Percentiles rank a stretch among this genome's conserved stretches.
These are phyloP conservation scores for Cairneyella variabilis DNA, from an alignment of 495 filamentous ascomycete species.

Conservation along the genomic window DNA sequence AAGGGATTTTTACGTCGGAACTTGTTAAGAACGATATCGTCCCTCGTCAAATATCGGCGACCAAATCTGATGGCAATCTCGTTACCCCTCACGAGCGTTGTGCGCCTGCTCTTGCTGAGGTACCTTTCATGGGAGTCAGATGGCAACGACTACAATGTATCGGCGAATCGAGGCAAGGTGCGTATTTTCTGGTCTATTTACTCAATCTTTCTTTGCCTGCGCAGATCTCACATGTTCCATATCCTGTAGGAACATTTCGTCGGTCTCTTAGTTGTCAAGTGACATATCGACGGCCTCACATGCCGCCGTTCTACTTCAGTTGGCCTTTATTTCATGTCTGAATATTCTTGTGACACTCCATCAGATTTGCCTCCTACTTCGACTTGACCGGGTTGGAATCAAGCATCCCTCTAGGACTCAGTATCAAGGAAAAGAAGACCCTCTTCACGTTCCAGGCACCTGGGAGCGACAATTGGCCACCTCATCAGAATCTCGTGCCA, in stretches of 20 bases:
- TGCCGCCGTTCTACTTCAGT: too few species aligned
- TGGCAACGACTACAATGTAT: neutral
- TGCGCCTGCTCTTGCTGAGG: neutral
- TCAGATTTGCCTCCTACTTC: slow-evolving; percentile 3
- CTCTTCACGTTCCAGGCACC: neutral
- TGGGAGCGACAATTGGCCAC: neutral
- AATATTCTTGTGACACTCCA: too few species aligned
- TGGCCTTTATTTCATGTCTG: too few species aligned
- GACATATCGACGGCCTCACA: too few species aligned
- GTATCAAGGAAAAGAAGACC: neutral
- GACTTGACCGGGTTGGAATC: neutral
- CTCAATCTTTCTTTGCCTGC: too few species aligned
- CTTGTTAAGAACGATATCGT: neutral
- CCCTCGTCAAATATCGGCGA: neutral
- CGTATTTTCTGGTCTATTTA: neutral
- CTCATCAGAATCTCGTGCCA: neutral
- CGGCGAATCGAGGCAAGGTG: neutral
- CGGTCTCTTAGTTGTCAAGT: neutral
- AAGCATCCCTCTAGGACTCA: neutral
- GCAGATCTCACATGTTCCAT: neutral
- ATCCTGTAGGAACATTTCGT: neutral
- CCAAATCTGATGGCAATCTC: too few species aligned
- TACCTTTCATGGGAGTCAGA: neutral
- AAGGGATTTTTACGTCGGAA: neutral
- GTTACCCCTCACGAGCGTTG: neutral